A percentile compares a stretch with the other conserved stretches of the same genome.
Conservation (phyloP, 345 rosid species). For the Syzygium jambos region DNA sequence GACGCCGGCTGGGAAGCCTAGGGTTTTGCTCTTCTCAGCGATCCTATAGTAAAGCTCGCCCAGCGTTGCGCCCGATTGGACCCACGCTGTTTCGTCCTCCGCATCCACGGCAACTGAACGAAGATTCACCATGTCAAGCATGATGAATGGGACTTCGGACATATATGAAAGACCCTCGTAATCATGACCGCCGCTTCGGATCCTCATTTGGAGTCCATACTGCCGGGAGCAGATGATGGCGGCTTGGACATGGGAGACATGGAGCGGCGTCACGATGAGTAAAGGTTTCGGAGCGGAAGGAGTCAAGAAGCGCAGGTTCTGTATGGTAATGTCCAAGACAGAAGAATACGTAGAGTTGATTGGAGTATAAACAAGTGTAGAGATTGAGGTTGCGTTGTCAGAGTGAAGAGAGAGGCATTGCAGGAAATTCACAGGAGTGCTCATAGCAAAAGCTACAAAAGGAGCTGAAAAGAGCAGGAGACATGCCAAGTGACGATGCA, state of each 20-base stretch:
- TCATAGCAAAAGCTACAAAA: not conserved
- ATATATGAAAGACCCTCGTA: conserved; percentile 43
- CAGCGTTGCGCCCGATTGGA: conserved; percentile 35
- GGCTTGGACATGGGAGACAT: conserved; percentile 26
- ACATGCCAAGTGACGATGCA: not conserved
- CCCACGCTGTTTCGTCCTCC: conserved; percentile 37
- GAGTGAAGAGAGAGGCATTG: conserved; percentile 4
- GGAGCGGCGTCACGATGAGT: conserved; percentile 20
- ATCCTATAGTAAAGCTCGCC: conserved; percentile 47
- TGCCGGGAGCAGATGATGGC: conserved; percentile 20
- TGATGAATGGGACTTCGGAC: conserved; percentile 23
- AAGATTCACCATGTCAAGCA: conserved; percentile 33
- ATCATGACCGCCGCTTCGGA: conserved; percentile 54
- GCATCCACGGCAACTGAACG: conserved; percentile 23
- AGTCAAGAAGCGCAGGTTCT: conserved; percentile 7
- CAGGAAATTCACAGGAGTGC: not conserved
- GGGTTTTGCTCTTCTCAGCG: conserved; percentile 19
- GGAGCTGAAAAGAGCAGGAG: not conserved
- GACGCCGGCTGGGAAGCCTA: conserved; percentile 37
- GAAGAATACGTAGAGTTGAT: conserved; percentile 1
- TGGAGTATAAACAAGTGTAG: conserved; percentile 7
- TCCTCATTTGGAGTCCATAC: conserved; percentile 18
- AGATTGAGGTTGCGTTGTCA: not conserved
- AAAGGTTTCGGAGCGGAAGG: conserved; percentile 13
- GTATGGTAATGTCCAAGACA: not conserved